A percentile compares a stretch with the other conserved stretches of the same genome.
These are phyloP conservation scores for Cyberlindnera sargentensis DNA, from an alignment of 805 yeast genomes.

Conservation along the genomic window DNA sequence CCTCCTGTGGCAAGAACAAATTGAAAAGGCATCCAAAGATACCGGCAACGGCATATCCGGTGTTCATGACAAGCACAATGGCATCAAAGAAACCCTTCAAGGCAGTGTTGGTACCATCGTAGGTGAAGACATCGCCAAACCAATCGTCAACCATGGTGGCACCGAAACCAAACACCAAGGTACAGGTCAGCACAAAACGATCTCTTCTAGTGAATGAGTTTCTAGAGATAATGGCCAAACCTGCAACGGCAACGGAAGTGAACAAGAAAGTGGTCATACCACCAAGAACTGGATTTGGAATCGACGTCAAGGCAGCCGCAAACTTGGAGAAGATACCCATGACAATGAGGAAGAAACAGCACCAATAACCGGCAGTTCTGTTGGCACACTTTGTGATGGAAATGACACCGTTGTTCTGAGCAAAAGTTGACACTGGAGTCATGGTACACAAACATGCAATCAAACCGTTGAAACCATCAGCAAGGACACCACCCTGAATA, in stretches of 20 bases:
- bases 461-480: slow-evolving; percentile 79
- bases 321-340: slow-evolving; percentile 88
- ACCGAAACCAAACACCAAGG: slow-evolving; percentile 61
- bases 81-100: slow-evolving; percentile 60
- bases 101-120: slow-evolving; percentile 47
- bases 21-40: slow-evolving; percentile 56
- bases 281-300: slow-evolving; percentile 75
- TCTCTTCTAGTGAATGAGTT: slow-evolving; percentile 59
- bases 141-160: slow-evolving; percentile 58
- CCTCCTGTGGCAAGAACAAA: slow-evolving; percentile 50
- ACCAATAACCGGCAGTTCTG: slow-evolving; percentile 72
- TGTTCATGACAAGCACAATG: slow-evolving; percentile 59
- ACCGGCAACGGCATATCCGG: slow-evolving; percentile 69
- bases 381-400: slow-evolving; percentile 89
- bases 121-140: slow-evolving; percentile 61
- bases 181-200: slow-evolving; percentile 59
- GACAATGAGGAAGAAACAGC: slow-evolving; percentile 69
- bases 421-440: slow-evolving; percentile 89
- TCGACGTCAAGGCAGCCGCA: slow-evolving; percentile 82
- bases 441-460: slow-evolving; percentile 72
- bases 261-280: slow-evolving; percentile 84
- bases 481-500: slow-evolving; percentile 87
- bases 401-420: slow-evolving; percentile 93
- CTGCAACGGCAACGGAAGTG: slow-evolving; percentile 71
- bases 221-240: slow-evolving; percentile 55